Percentiles rank a stretch among this genome's conserved stretches.
phyloP scores from a whole-genome alignment of 2,329 filamentous ascomycete genomes.

The Biscogniauxia sp. region DNA sequence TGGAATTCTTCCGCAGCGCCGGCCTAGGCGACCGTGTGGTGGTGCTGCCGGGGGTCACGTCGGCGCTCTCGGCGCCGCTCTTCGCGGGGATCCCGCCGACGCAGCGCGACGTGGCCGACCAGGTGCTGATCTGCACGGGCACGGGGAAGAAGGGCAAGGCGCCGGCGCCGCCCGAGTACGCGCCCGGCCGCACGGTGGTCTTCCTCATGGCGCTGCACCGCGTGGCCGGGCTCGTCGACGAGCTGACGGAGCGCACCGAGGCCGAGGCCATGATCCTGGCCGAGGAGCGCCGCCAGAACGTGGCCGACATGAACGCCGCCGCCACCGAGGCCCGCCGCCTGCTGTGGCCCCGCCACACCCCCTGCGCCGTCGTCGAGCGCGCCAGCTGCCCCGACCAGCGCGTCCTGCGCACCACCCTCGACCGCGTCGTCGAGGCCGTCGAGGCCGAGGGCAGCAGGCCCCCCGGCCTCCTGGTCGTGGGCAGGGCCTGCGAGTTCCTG shows the following conservation, averaged over 20 bases:
- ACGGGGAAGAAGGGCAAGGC: conserved; percentile 87
- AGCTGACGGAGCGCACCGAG: conserved; percentile 55
- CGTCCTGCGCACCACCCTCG: conserved; percentile 83
- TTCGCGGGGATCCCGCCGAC: conserved; percentile 88
- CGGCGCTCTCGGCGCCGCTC: conserved; percentile 79
- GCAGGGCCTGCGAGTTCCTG: conserved; percentile 77
- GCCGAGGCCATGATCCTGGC: conserved; percentile 28
- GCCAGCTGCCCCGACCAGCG: conserved; percentile 93
- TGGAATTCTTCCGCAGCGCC: conserved; percentile 72
- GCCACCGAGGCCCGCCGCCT: conserved; percentile 8
- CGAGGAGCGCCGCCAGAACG: conserved; percentile 26
- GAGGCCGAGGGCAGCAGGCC: conserved; percentile 87
- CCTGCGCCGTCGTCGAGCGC: conserved; percentile 89
- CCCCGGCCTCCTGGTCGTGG: conserved; percentile 84
- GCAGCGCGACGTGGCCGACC: conserved; percentile 85
- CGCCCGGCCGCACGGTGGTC: conserved; percentile 76
- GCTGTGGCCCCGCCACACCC: conserved; percentile 73
- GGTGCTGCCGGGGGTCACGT: conserved; percentile 89
- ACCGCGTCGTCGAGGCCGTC: conserved; percentile 75
- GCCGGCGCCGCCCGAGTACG: conserved; percentile 77
- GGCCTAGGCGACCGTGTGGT: conserved; percentile 63
- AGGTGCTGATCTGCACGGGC: conserved; percentile 93
- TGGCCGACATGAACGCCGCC: conserved; percentile 19
- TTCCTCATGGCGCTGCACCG: conserved; percentile 95
- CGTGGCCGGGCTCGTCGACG: conserved; percentile 68